Conservation (phyloP, 305 asterid species). For the Fraxinus latifolia region DNA sequence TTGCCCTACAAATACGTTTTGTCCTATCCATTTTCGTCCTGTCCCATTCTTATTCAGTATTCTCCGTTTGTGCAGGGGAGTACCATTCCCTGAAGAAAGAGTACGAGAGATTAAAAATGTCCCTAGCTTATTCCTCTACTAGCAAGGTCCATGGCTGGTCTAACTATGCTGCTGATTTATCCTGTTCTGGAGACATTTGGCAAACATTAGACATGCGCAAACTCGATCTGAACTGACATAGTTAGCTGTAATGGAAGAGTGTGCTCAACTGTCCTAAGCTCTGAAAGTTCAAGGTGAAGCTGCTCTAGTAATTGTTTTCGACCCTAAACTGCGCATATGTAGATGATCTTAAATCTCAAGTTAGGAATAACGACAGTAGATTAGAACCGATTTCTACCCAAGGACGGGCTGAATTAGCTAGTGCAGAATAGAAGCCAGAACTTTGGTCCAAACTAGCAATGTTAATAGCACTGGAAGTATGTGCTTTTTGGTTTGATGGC, state of each 20-base stretch:
- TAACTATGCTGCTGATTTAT: conserved; percentile 25
- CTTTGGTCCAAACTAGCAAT: conserved; percentile 8
- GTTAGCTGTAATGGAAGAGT: not conserved
- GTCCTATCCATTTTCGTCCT: not conserved
- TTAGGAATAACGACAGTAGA: not conserved
- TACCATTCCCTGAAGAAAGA: conserved; percentile 51
- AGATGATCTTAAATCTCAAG: conserved; percentile 8
- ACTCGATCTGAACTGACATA: conserved; percentile 44
- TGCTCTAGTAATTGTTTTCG: not conserved
- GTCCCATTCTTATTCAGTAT: not conserved
- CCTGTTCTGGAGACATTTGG: conserved; percentile 40
- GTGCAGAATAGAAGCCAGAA: not conserved
- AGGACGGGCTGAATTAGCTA: not conserved
- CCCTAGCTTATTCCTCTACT: conserved; percentile 21
- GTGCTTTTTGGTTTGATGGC: not conserved
- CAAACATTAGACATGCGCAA: conserved; percentile 46
- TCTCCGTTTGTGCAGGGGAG: conserved; percentile 43
- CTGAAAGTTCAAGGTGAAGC: conserved; percentile 8
- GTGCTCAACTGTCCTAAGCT: not conserved
- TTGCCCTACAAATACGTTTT: not conserved
- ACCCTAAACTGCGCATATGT: not conserved
- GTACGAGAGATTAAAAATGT: conserved; percentile 43
- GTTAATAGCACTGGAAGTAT: not conserved
- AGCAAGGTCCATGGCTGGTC: conserved; percentile 35
- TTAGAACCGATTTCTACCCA: not conserved